Percentiles rank a stretch among this genome's conserved stretches.
Conservation (phyloP, 2,329 filamentous ascomycete species). For the Diplodia corticola region DNA sequence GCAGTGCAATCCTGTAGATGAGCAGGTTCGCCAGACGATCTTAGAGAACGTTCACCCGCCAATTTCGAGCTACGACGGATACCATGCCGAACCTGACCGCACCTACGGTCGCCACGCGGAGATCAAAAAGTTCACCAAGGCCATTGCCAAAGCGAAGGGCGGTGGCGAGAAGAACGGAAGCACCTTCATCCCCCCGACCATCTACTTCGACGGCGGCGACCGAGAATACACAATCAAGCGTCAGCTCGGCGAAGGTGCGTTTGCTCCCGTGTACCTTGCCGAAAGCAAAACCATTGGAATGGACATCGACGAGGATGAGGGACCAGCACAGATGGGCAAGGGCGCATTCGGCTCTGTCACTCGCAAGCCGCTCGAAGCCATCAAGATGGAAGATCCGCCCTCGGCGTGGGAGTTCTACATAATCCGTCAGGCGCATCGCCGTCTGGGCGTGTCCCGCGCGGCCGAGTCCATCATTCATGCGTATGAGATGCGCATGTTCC, state of each 20-base stretch:
- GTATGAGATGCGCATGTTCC: slow-evolving; percentile 89
- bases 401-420: slow-evolving; percentile 96
- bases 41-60: slow-evolving; percentile 72
- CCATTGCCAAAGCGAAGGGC: slow-evolving; percentile 58
- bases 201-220: slow-evolving; percentile 66
- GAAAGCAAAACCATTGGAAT: slow-evolving; percentile 66
- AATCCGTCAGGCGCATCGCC: slow-evolving; percentile 76
- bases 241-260: slow-evolving; percentile 89
- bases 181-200: slow-evolving; percentile 59
- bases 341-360: slow-evolving; percentile 56
- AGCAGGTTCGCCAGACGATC: slow-evolving; percentile 71
- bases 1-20: slow-evolving; percentile 88
- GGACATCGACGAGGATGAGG: slow-evolving; percentile 46
- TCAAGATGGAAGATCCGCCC: slow-evolving; percentile 92
- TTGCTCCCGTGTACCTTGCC: slow-evolving; percentile 90
- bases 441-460: slow-evolving; percentile 71
- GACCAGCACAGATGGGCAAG: slow-evolving; percentile 60
- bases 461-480: slow-evolving; percentile 77
- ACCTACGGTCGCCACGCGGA: slow-evolving; percentile 68
- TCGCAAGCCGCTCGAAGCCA: slow-evolving; percentile 70
- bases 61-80: slow-evolving; percentile 73
- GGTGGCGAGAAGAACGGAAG: slow-evolving; percentile 62
- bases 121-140: slow-evolving; percentile 79
- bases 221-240: slow-evolving; percentile 75
- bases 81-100: slow-evolving; percentile 68